Evolutionary conservation across 2,329 filamentous ascomycete species (phyloP).

Genomic region (Paracorniculantispora psalliotae): DNA sequence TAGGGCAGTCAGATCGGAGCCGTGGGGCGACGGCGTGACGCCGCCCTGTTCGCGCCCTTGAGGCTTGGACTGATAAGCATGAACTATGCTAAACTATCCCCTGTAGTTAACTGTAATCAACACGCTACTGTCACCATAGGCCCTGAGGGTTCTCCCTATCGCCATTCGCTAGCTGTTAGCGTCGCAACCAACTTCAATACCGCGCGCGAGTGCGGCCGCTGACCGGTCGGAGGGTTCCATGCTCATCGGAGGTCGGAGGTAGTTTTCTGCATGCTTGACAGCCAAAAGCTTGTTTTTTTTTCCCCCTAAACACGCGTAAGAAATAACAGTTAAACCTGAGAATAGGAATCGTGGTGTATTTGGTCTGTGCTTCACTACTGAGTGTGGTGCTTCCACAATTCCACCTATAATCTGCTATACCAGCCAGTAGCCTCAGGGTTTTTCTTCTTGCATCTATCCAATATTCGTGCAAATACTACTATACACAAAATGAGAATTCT

Average conservation of each 20-base stretch:
- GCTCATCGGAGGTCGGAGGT: neutral
- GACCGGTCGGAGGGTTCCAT: neutral
- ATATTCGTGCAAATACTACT: neutral
- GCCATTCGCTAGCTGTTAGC: neutral
- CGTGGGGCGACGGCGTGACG: neutral
- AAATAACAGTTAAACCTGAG: neutral
- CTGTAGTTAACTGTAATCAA: neutral
- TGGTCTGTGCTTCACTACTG: neutral
- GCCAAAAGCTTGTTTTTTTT: neutral
- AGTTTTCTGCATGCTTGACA: neutral
- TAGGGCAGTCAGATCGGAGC: neutral
- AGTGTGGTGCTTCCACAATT: no score
- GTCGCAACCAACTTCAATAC: neutral
- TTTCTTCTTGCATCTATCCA: neutral
- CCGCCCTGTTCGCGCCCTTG: neutral
- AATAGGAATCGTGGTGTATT: neutral
- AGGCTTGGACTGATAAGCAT: neutral
- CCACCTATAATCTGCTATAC: no score
- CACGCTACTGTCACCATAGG: neutral
- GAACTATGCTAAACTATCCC: neutral
- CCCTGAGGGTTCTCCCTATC: neutral
- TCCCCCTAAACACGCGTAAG: no score
- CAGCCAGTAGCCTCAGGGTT: neutral
- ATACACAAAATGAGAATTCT: slow-evolving; percentile 1
- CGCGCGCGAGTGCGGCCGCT: neutral